A percentile compares a stretch with the other conserved stretches of the same genome.
Conservation (phyloP, 225 moss, liverwort and hornwort species). For the Polytrichum commune region DNA sequence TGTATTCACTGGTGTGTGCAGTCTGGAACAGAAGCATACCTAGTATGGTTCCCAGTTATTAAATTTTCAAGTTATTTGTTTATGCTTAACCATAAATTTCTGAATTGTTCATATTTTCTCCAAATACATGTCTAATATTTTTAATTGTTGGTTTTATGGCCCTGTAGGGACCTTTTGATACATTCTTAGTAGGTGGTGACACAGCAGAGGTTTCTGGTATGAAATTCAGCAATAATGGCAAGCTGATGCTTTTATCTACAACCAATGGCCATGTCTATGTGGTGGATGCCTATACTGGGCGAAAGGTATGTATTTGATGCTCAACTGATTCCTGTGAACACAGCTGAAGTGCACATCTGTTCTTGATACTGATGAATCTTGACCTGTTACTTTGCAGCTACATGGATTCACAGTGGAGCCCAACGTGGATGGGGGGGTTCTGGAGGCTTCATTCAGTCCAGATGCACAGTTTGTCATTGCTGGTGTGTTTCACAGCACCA, state of each 20-base stretch:
- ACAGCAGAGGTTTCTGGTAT: slow-evolving; percentile 82
- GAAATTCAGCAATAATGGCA: slow-evolving; percentile 98
- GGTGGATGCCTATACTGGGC: slow-evolving; percentile 86
- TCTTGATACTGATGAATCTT: slow-evolving; percentile 3
- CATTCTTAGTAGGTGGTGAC: slow-evolving; percentile 88
- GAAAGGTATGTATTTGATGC: slow-evolving; percentile 53
- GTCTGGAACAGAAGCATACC: too few species aligned
- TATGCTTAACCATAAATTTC: not conserved
- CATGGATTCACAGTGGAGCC: slow-evolving; percentile 85
- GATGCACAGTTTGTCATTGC: slow-evolving; percentile 95
- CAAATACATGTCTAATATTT: not conserved
- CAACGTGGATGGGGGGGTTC: slow-evolving; percentile 71
- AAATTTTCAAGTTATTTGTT: not conserved
- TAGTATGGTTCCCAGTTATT: too few species aligned
- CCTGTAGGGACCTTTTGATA: slow-evolving; percentile 90
- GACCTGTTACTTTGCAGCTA: slow-evolving; percentile 43
- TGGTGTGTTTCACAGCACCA: slow-evolving; percentile 30
- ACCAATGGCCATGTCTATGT: slow-evolving; percentile 80
- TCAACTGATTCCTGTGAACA: slow-evolving; percentile 6
- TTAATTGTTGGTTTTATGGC: not conserved
- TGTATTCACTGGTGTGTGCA: too few species aligned
- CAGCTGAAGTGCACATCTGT: slow-evolving; percentile 8
- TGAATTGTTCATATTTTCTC: not conserved
- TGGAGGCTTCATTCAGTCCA: slow-evolving; percentile 98
- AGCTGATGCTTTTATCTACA: slow-evolving; percentile 89